Evolutionary conservation across 2,329 filamentous ascomycete species (phyloP).

Genomic region (Thielaviopsis punctulata): DNA sequence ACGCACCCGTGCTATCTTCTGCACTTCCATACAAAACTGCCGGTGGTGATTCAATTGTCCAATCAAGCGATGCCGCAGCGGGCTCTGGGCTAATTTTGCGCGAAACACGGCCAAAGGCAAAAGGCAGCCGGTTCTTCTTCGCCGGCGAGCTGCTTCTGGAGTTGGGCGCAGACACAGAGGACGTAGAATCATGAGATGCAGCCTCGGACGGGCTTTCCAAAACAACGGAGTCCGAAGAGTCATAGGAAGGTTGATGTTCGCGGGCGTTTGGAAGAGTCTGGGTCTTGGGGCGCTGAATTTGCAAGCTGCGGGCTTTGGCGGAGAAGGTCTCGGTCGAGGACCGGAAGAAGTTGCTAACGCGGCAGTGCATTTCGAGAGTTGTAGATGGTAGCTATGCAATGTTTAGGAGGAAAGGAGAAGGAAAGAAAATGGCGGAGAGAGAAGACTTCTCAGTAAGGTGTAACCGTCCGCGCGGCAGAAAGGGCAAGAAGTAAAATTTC

Average conservation of each 20-base stretch:
- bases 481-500: neutral
- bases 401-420: neutral
- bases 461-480: too few species aligned
- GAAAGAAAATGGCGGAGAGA: neutral
- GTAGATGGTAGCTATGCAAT: too few species aligned
- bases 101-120: slow-evolving; percentile 14
- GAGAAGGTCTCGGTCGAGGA: slow-evolving; percentile 35
- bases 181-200: slow-evolving; percentile 22
- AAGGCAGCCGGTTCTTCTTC: slow-evolving; percentile 24
- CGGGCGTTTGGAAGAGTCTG: slow-evolving; percentile 6
- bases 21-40: slow-evolving; percentile 66
- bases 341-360: slow-evolving; percentile 39
- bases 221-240: slow-evolving; percentile 18
- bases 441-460: neutral
- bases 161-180: slow-evolving; percentile 17
- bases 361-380: slow-evolving; percentile 34
- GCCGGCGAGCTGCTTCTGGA: slow-evolving; percentile 15
- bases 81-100: slow-evolving; percentile 24
- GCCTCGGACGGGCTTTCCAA: slow-evolving; percentile 22
- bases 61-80: slow-evolving; percentile 28
- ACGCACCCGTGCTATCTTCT: slow-evolving; percentile 60
- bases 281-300: slow-evolving; percentile 6
- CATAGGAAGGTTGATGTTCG: slow-evolving; percentile 9
- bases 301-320: slow-evolving; percentile 9
- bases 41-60: slow-evolving; percentile 69